Percentiles rank a stretch among this genome's conserved stretches.
Evolutionary conservation across 2,329 filamentous ascomycete genomes (phyloP).

Genomic region (Pezicula radicicola): DNA sequence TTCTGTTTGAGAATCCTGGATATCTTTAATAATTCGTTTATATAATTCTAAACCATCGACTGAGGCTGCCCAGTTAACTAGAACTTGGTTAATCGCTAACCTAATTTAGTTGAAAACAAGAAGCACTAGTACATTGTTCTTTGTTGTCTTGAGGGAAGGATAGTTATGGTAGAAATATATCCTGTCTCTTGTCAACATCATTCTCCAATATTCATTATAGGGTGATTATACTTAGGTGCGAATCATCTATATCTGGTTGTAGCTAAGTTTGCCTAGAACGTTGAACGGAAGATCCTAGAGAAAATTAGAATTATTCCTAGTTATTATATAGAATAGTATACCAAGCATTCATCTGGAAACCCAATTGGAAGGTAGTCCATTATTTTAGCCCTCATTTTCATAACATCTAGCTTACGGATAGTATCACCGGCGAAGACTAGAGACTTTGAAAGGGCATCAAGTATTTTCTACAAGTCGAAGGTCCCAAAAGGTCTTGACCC

Average conservation of each 20-base stretch:
- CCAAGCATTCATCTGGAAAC: constrained; percentile 4
- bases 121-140: constrained; percentile 10
- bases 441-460: constrained; percentile 10
- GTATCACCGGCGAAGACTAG: constrained; percentile 2
- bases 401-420: constrained; percentile 1
- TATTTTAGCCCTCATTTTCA: neutral
- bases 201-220: constrained; percentile 1
- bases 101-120: constrained; percentile 1
- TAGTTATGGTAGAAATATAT: constrained; percentile 1
- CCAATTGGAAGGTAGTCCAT: constrained; percentile 2
- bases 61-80: constrained; percentile 8
- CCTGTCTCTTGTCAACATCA: constrained; percentile 3
- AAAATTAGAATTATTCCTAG: constrained; percentile 2
- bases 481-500: constrained; percentile 4
- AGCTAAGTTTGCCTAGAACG: constrained; percentile 2
- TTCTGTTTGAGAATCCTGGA: no score
- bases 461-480: constrained; percentile 6
- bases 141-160: constrained; percentile 4
- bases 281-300: constrained; percentile 1
- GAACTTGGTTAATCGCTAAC: neutral
- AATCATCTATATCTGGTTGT: neutral
- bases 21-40: no score
- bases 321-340: constrained; percentile 2
- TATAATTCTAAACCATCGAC: no score
- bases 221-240: constrained; percentile 3